A percentile compares a stretch with the other conserved stretches of the same genome.
phyloP scores from a whole-genome alignment of 495 filamentous ascomycete species.

The Aspergillus cristatus region DNA sequence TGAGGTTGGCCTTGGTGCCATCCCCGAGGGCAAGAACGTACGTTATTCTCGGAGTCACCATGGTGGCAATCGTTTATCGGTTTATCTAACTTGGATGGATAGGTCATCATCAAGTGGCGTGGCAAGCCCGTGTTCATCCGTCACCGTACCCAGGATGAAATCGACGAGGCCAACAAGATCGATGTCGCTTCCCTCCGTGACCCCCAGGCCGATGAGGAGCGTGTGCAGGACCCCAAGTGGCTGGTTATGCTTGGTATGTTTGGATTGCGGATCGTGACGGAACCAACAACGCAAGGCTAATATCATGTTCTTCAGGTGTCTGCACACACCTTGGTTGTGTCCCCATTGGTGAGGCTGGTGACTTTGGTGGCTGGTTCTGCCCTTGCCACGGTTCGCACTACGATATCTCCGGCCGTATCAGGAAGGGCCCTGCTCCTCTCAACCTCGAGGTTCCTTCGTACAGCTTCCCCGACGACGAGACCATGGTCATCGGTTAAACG shows the following conservation, averaged over 20 bases:
- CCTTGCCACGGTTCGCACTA: conserved; percentile 99
- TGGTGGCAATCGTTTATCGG: not conserved
- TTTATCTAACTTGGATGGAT: conserved; percentile 12
- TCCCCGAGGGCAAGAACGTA: conserved; percentile 99
- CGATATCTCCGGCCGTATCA: conserved; percentile 94
- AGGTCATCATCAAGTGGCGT: conserved; percentile 99
- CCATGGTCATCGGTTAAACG: conserved; percentile 68
- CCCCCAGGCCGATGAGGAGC: conserved; percentile 81
- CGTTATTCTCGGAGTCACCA: conserved; percentile 20
- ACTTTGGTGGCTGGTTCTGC: conserved; percentile 99
- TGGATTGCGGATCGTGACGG: not conserved
- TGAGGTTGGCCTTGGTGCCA: conserved; percentile 82
- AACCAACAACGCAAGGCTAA: conserved; percentile 5
- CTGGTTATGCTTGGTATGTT: conserved; percentile 89
- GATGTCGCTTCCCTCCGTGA: conserved; percentile 76
- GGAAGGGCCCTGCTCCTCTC: conserved; percentile 90
- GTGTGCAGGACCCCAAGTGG: conserved; percentile 98
- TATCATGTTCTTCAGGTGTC: conserved; percentile 61
- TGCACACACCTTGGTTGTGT: conserved; percentile 99
- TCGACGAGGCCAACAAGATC: conserved; percentile 71
- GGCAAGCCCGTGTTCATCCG: conserved; percentile 99
- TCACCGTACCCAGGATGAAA: conserved; percentile 85
- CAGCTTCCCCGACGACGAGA: conserved; percentile 71
- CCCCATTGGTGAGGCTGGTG: conserved; percentile 95
- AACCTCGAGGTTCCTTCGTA: conserved; percentile 95